Base-by-base conservation (phyloP, 1,284 basidiomycete species). In the Cystobasidium slooffiae region DNA sequence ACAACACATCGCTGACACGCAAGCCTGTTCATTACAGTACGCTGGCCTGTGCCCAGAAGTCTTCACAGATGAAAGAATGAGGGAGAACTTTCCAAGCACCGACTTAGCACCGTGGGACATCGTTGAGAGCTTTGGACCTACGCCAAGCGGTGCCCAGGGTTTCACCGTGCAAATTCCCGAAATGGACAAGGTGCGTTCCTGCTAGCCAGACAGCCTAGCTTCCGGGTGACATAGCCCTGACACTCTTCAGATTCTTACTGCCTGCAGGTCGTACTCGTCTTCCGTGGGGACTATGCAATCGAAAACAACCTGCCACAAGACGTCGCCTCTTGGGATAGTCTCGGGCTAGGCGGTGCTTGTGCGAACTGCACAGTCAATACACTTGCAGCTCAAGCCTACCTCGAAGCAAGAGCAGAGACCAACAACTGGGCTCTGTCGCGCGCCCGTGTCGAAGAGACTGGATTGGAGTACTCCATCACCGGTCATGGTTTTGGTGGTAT, bases 401-500 rank as follows among this genome's bases (percentile, higher is more conserved):
- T 74, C 22, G 75, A 76, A 53, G 56, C 58, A 41, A 63, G 51
- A 61, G n/a, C 47, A 10, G 75, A n/a, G n/a, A 76, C 75, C 18
- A 74, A 74, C 70, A 74, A 76, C 24, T 76, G 65, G 59, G 66
- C 63, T 39, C 24, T 59, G n/a, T 65, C 67, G 9, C 39, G 72
- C 4, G 43, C 68, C 37, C 62, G 63, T 18, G 31, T 59, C 6
- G 65, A 76, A 20, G 72, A 72, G 24, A 68, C 67, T 9, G 74
- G 67, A 37, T 22, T 72, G 18, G 64, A 58, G 18, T 58, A 53
- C 41, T 58, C 52, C 22, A 73, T 73, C 22, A 56, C 70, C 22
- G 61, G 65, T 7, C 65, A 69, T 49, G 59, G 66, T 9, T 67
- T 75, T 39, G 74, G 69, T 16, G 75, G 75, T 24, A 76, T 76